These are phyloP conservation scores for Cyanidioschyzon merolae DNA, from an alignment of 23 red algal species.

Conservation along the genomic window DNA sequence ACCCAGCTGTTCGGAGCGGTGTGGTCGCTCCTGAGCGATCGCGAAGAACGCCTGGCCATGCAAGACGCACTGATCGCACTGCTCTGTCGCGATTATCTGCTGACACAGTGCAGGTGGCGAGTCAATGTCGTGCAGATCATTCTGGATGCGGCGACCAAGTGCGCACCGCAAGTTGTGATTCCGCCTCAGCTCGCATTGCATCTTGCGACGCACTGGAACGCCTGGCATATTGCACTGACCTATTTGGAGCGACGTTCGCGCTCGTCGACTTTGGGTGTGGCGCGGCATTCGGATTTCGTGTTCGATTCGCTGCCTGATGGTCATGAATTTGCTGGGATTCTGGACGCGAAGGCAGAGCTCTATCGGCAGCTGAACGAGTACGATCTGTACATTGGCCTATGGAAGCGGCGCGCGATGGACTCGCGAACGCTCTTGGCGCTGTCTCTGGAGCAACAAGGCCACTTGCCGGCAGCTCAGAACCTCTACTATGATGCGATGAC, in stretches of 20 bases:
- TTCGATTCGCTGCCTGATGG: neutral
- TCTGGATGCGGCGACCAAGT: conserved; percentile 36
- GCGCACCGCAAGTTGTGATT: conserved; percentile 28
- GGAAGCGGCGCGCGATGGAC: conserved; percentile 38
- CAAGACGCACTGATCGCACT: conserved; percentile 35
- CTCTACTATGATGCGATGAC: conserved; percentile 39
- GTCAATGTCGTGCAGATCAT: conserved; percentile 48
- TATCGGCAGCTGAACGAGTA: conserved; percentile 51
- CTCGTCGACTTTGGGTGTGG: conserved; percentile 3
- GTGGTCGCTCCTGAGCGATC: conserved; percentile 28
- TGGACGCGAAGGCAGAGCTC: conserved; percentile 46
- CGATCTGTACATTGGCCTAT: conserved; percentile 48
- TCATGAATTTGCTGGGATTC: conserved; percentile 50
- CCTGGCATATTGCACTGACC: conserved; percentile 45
- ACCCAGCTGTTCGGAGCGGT: conserved; percentile 33
- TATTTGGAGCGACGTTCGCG: conserved; percentile 39
- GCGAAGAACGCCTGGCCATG: conserved; percentile 22
- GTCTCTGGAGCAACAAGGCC: conserved; percentile 51
- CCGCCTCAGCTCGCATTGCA: conserved; percentile 34
- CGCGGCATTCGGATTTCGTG: neutral
- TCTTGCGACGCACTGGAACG: conserved; percentile 57
- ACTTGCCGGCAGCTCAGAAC: conserved; percentile 43
- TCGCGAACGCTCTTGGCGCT: conserved; percentile 24
- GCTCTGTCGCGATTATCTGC: conserved; percentile 59
- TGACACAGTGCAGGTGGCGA: conserved; percentile 40